Evolutionary conservation across 805 yeast genomes (phyloP).

Genomic region (Saccharomycopsis sp.): DNA sequence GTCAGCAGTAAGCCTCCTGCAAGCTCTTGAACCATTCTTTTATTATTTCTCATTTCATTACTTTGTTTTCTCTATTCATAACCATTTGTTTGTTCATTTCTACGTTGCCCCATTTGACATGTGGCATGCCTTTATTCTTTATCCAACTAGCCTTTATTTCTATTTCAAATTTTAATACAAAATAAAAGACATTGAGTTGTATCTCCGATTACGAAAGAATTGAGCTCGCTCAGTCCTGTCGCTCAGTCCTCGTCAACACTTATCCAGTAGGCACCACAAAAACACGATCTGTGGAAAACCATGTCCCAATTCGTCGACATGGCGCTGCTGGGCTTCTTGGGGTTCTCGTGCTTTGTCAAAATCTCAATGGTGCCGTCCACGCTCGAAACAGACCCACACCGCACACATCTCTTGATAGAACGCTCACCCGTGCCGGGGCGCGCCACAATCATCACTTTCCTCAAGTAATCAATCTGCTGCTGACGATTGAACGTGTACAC

Average conservation of each 20-base stretch:
- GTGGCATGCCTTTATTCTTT: too few species aligned
- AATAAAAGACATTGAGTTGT: too few species aligned
- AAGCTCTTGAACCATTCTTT: neutral
- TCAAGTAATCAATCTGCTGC: conserved; percentile 14
- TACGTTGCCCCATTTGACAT: too few species aligned
- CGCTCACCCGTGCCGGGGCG: neutral
- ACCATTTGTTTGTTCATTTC: neutral
- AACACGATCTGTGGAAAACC: conserved; percentile 17
- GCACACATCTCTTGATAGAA: conserved; percentile 14
- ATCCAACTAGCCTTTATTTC: too few species aligned
- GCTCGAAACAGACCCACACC: conserved; percentile 18
- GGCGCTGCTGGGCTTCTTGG: neutral
- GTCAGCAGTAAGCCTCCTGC: conserved; percentile 11
- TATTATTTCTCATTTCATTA: neutral
- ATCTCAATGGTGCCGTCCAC: conserved; percentile 8
- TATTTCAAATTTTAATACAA: too few species aligned
- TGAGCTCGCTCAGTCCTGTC: too few species aligned
- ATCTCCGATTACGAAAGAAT: too few species aligned
- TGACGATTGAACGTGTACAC: conserved; percentile 2
- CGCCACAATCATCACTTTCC: conserved; percentile 12
- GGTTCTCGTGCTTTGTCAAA: neutral
- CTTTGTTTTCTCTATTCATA: neutral
- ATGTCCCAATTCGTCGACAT: conserved; percentile 17
- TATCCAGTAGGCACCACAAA: conserved; percentile 20
- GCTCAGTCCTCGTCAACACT: conserved; percentile 1